These are phyloP conservation scores for Phycomyces nitens DNA, from an alignment of 192 early-diverging fungal genomes.

Conservation along the genomic window DNA sequence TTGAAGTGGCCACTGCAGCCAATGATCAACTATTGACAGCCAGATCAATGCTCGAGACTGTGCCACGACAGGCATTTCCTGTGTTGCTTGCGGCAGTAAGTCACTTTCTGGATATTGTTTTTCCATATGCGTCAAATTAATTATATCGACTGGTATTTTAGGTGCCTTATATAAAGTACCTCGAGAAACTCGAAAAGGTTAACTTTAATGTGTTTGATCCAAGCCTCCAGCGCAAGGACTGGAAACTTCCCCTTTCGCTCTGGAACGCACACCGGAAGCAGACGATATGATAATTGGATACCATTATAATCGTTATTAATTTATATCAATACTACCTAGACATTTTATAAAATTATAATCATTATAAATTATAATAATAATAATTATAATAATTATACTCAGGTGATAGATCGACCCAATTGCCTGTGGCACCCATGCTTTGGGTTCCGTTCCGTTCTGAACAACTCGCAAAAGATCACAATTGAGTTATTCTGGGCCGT, in stretches of 20 bases:
- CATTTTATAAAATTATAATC: too few species aligned
- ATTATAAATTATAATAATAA: too few species aligned
- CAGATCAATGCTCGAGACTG: conserved; percentile 54
- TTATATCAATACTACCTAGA: too few species aligned
- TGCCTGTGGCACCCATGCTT: too few species aligned
- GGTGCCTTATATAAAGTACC: conserved; percentile 67
- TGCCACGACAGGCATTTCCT: conserved; percentile 63
- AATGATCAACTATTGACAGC: conserved; percentile 73
- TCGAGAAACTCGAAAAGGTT: conserved; percentile 68
- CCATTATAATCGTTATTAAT: not conserved
- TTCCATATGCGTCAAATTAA: not conserved
- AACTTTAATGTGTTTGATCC: conserved; percentile 85
- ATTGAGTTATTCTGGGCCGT: too few species aligned
- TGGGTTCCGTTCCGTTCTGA: too few species aligned
- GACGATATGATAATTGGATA: conserved; percentile 20
- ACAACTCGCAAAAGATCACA: too few species aligned
- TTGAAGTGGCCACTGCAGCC: conserved; percentile 83
- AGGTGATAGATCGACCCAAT: too few species aligned
- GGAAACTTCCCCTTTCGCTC: conserved; percentile 57
- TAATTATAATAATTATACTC: too few species aligned
- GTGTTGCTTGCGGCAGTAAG: conserved; percentile 67
- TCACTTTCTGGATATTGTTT: not conserved
- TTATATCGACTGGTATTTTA: conserved; percentile 20
- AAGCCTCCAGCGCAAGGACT: conserved; percentile 58
- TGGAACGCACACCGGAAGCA: conserved; percentile 53